These are phyloP conservation scores for Cyberlindnera saturnus DNA, from an alignment of 805 yeast genomes.

Conservation along the genomic window DNA sequence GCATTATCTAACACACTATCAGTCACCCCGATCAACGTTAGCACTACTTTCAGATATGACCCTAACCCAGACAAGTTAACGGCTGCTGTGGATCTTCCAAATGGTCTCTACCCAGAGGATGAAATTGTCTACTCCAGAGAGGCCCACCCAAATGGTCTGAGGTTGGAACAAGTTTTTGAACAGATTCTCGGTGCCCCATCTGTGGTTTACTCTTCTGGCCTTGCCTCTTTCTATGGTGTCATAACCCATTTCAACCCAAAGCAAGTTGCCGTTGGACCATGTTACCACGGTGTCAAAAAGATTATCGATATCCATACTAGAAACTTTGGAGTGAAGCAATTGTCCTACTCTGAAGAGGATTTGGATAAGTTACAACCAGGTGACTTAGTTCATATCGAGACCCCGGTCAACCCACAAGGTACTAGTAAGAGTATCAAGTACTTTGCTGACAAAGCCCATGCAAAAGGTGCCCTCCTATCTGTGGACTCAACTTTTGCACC, in stretches of 20 bases:
- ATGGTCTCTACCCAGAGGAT: slow-evolving; percentile 27
- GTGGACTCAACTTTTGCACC: slow-evolving; percentile 94
- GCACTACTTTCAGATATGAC: slow-evolving; percentile 72
- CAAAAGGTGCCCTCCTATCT: slow-evolving; percentile 63
- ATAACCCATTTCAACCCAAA: slow-evolving; percentile 69
- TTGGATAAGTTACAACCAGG: slow-evolving; percentile 46
- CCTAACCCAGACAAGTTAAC: slow-evolving; percentile 50
- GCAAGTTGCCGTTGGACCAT: slow-evolving; percentile 64
- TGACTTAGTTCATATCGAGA: slow-evolving; percentile 78
- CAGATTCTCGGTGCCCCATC: slow-evolving; percentile 57
- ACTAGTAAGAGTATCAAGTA: slow-evolving; percentile 52
- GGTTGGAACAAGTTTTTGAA: slow-evolving; percentile 61
- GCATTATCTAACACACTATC: slow-evolving; percentile 21
- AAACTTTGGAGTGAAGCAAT: slow-evolving; percentile 48
- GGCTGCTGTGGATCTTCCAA: slow-evolving; percentile 36
- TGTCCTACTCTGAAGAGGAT: slow-evolving; percentile 39
- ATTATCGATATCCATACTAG: slow-evolving; percentile 59
- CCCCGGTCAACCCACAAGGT: slow-evolving; percentile 87
- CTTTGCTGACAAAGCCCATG: slow-evolving; percentile 68
- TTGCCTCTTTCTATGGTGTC: slow-evolving; percentile 75
- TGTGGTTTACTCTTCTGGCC: slow-evolving; percentile 70
- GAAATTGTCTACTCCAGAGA: slow-evolving; percentile 61
- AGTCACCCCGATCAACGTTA: slow-evolving; percentile 73
- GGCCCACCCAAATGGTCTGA: slow-evolving; percentile 64
- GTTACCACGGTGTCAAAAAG: slow-evolving; percentile 82